Conservation (phyloP, 441 rosid species). For the Adansonia madagascariensis region DNA sequence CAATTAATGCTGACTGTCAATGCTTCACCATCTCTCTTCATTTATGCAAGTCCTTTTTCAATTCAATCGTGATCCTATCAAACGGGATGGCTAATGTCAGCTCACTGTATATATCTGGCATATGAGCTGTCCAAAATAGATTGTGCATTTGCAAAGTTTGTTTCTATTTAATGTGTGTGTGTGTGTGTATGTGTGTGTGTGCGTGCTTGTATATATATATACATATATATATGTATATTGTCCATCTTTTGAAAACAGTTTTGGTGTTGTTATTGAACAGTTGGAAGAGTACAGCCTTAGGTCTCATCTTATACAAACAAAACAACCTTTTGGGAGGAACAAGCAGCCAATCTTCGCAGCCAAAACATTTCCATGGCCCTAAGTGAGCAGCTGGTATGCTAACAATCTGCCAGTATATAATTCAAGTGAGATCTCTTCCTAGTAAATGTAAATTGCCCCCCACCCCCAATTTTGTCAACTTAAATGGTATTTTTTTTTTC, state of each 20-base stretch:
- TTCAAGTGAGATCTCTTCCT: slow-evolving; percentile 30
- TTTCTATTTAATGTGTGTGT: background rate
- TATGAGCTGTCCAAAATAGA: background rate
- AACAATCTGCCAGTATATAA: slow-evolving; percentile 31
- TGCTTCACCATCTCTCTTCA: slow-evolving; percentile 27
- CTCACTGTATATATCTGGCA: background rate
- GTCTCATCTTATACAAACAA: slow-evolving; percentile 29
- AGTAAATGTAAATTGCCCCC: slow-evolving; percentile 42
- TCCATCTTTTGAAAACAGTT: background rate
- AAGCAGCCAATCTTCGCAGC: slow-evolving; percentile 29
- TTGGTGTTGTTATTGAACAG: slow-evolving; percentile 42
- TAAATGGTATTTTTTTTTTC: slow-evolving; percentile 9
- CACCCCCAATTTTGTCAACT: background rate
- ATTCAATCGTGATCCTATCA: slow-evolving; percentile 4
- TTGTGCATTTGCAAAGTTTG: background rate
- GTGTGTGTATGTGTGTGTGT: too few species aligned
- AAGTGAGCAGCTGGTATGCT: slow-evolving; percentile 31
- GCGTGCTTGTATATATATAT: too few species aligned
- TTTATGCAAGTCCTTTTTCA: slow-evolving; percentile 28
- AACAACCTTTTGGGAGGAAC: slow-evolving; percentile 37
- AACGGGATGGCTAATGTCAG: slow-evolving; percentile 4
- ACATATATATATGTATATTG: too few species aligned
- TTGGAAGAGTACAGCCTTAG: slow-evolving; percentile 66
- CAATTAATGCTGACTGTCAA: slow-evolving; percentile 31
- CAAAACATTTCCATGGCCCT: slow-evolving; percentile 28